Evolutionary conservation across 2,329 filamentous ascomycete species (phyloP), one percentile per base, ranked within the genome.

Genomic region (Orbilia ellipsospora): DNA sequence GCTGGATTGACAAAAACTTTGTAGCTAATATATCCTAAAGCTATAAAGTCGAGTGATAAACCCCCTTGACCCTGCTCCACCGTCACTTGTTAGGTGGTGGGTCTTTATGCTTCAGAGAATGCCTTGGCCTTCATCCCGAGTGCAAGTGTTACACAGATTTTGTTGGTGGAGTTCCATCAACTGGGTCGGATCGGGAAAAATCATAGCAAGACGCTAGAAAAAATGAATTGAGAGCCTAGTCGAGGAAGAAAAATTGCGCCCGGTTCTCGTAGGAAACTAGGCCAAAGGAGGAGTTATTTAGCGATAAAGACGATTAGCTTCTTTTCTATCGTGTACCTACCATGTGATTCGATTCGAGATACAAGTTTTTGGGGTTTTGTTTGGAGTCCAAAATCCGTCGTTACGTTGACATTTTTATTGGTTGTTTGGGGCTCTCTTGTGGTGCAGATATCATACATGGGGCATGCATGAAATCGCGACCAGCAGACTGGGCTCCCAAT

Each of bases 391-490:
- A 36, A 54, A 40, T 51, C 44, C 56, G 55, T 54, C 31, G 31
- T 36, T 36, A 36, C 31, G 10, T 36, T 36, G 31, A 7, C 31
- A 7, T 36, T 36, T 36, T 36, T 36, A 36, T 36, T 36, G 31
- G 31, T 36, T 36, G 31, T 36, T 36, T 36, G 31, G 31, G 31
- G 10, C 31, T 10, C 28, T 31, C 31, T 36, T 36, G 31, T 36
- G 31, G 31, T 36, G 31, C 31, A 65, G 56, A 65, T 60, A 50
- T 12, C 42, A 28, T 64, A 59, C 72, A 69, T 69, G 28, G 28
- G 69, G 52, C 72, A 26, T 75, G 54, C 72, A 75, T 75, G 59
- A 69, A 75, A 69, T 60, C 59, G 72, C 65, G 20, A 36, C 31
- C 31, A 36, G 23, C 65, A 20, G 54, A 40, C 52, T 56, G 63